Base-by-base conservation (phyloP, 2,329 filamentous ascomycete species). In the Pleoardoris graminearum region DNA sequence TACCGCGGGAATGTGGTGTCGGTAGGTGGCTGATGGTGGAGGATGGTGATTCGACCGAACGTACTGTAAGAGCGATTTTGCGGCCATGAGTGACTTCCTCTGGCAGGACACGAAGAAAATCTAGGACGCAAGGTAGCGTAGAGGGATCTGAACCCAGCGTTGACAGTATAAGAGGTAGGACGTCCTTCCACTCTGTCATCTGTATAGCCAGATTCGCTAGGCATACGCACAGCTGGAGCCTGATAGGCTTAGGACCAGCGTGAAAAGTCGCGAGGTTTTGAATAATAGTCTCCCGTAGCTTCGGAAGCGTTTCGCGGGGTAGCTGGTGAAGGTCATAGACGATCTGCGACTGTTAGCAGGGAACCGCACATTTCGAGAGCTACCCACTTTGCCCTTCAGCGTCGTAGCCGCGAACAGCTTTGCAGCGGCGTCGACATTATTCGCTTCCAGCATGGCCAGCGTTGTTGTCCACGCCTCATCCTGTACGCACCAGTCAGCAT, bases 41-140 rank as follows among this genome's bases (percentile, higher is more conserved):
- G 61, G 62, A 57, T 62, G 61, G 65, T 66, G 63, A 58, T 47
- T 75, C 73, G 74, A 80, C 80, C 88, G 86, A 83, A 93, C 91
- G 80, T 94, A 96, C 92, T 85, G 91, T 92, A 79, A 99, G 84
- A 82, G 91, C 96, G 83, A 99, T 97, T 81, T 97, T 99, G 78
- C 94, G 91, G 79, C 94, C 94, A 82, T 99, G 93, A 65, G 90
- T 97, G 71, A 99, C 94, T 83, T 99, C 94, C 81, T 99, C 94
- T 51, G 94, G 94, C 61, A 99, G 86, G 67, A 99, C 92, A 75
- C 91, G 91, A 61, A 99, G 82, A 75, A 99, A 99, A 75, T 99
- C 94, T 69, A 99, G 82, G 67, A 97, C 89, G 74, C 89, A 94
- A 60, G 91, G 85, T 66, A 94, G 85, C 72, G 88, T 91, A 69